Percentiles rank a stretch among this genome's conserved stretches.
phyloP scores from a whole-genome alignment of 441 rosid genomes.

The Euphorbia schlechtendalii region DNA sequence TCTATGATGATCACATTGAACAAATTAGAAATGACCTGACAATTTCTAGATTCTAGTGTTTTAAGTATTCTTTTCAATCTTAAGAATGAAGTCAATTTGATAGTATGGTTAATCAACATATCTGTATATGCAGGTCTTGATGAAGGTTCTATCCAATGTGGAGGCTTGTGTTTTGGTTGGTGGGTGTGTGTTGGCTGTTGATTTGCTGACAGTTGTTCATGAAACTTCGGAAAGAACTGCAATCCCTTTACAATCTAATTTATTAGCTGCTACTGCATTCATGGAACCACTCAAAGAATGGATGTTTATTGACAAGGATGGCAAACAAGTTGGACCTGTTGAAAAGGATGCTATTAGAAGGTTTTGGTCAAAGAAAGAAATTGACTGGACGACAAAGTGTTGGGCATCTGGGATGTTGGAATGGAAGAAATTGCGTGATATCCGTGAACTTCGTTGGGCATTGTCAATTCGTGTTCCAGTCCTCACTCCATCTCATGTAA shows the following conservation, averaged over 20 bases:
- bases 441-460: conserved; percentile 99
- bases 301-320: conserved; percentile 81
- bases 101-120: conserved; percentile 14
- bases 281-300: conserved; percentile 99
- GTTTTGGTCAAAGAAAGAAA: conserved; percentile 90
- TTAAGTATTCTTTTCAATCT: not conserved
- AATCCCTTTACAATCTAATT: conserved; percentile 94
- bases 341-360: conserved; percentile 97
- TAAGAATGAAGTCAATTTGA: conserved; percentile 12
- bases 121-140: conserved; percentile 63
- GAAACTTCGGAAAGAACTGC: conserved; percentile 98
- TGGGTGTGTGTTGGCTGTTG: conserved; percentile 95
- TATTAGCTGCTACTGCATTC: conserved; percentile 97
- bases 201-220: conserved; percentile 87
- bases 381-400: conserved; percentile 91
- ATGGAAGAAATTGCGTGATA: conserved; percentile 96
- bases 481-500: conserved; percentile 91
- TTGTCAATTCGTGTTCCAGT: conserved; percentile 91
- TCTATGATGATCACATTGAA: not conserved
- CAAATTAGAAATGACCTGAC: not conserved
- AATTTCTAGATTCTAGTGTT: not conserved
- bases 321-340: conserved; percentile 82
- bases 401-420: conserved; percentile 97
- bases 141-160: conserved; percentile 87
- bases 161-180: conserved; percentile 98